phyloP scores from a whole-genome alignment of 225 moss, liverwort and hornwort genomes.

The Sphagnum contortum region DNA sequence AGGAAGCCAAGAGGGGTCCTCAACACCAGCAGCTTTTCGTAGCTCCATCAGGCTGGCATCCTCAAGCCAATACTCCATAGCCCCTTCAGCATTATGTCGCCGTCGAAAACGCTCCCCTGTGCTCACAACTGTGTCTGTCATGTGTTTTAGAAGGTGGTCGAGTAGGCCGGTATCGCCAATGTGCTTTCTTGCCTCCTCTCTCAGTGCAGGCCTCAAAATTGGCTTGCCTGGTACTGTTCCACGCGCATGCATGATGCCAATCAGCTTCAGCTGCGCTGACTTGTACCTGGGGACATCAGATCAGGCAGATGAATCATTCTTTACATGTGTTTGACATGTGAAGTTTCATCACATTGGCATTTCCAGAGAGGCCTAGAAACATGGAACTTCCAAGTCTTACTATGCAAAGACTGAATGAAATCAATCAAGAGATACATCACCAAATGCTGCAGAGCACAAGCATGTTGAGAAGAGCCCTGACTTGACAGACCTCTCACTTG shows the following conservation, averaged over 20 bases:
- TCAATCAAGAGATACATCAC: too few species aligned
- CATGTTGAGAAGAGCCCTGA: too few species aligned
- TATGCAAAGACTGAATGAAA: not conserved
- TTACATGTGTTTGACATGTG: too few species aligned
- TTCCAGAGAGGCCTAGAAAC: too few species aligned
- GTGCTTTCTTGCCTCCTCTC: slow-evolving; percentile 56
- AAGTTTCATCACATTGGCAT: too few species aligned
- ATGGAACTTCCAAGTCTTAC: too few species aligned
- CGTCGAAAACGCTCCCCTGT: slow-evolving; percentile 57
- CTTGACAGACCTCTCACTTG: slow-evolving; percentile 36
- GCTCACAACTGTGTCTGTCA: slow-evolving; percentile 52
- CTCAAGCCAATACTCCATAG: slow-evolving; percentile 67
- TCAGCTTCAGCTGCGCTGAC: slow-evolving; percentile 48
- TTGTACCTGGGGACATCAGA: slow-evolving; percentile 30
- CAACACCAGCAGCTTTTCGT: slow-evolving; percentile 55
- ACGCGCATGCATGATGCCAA: slow-evolving; percentile 46
- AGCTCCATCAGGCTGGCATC: slow-evolving; percentile 53
- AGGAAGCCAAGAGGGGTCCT: slow-evolving; percentile 61
- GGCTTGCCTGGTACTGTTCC: slow-evolving; percentile 47
- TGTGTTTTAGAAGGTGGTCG: slow-evolving; percentile 55
- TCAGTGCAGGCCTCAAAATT: slow-evolving; percentile 41
- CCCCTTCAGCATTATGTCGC: slow-evolving; percentile 48
- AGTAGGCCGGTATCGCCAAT: slow-evolving; percentile 60
- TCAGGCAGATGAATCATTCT: too few species aligned
- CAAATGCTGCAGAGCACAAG: too few species aligned